Base-by-base conservation (phyloP, 225 moss, liverwort and hornwort genomes). In the Asterella californica region DNA sequence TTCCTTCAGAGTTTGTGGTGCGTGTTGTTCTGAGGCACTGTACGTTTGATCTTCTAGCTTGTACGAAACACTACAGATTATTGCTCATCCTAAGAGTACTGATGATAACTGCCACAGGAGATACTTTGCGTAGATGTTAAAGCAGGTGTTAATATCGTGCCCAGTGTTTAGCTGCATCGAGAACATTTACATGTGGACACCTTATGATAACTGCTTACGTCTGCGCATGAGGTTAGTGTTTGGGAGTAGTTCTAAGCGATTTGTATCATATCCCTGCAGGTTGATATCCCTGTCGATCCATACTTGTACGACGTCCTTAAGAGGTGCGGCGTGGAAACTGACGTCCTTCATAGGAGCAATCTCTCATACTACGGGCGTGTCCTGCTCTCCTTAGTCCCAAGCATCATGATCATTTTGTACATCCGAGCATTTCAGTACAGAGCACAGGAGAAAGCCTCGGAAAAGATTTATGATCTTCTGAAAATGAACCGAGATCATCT, bases 241-340 rank as follows among this genome's bases (percentile, higher is more conserved):
- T 57, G 61, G 61, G n/a, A 61, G 9, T 61, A 6, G 10, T 61
- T 8, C n/a, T 25, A 25, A 27, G 1, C n/a, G 33, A 65, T 8
- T 29, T 65, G 15, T 32, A 65, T 65, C 63, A 30, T 30, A 30
- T 46, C 46, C 47, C 2, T 75, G 29, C 90, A 99, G 97, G 97
- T 99, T 81, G 93, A 99, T 79, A 80, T 92, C 77, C 99, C 99
- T 80, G 93, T 99, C 33, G 99, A 99, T 87, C 95, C 99, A 52
- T 88, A 89, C 71, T 78, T 99, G 69, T 87, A 83, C 75, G 88
- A 89, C 72, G 82, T 85, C 61, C 83, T 99, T 83, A 89, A 88
- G 75, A 89, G 76, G 46, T 83, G 87, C 84, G 92, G 88, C 38
- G 99, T 99, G 25, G 90, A 99, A 85, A 86, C 90, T 29, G 99